A percentile compares a stretch with the other conserved stretches of the same genome.
phyloP scores from a whole-genome alignment of 1,139 yeast species.

The Blastobotrys illinoisensis region DNA sequence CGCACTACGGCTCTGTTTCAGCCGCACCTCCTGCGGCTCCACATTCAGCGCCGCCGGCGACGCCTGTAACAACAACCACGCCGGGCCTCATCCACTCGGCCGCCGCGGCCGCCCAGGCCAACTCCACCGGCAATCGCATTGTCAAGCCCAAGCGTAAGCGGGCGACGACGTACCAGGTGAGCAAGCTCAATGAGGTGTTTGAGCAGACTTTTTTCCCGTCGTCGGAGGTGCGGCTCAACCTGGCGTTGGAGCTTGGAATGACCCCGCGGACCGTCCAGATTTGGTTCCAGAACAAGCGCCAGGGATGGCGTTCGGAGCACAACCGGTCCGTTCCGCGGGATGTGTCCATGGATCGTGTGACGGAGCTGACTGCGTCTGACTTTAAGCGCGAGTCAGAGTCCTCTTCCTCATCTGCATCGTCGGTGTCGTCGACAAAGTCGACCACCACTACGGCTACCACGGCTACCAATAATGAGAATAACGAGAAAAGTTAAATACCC shows the following conservation, averaged over 20 bases:
- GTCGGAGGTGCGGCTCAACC: conserved; percentile 31
- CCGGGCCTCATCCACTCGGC: not conserved
- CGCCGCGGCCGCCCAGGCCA: conserved; percentile 1
- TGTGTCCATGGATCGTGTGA: conserved; percentile 4
- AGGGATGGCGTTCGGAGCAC: conserved; percentile 34
- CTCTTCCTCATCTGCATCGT: not conserved
- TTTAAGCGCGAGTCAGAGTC: conserved; percentile 1
- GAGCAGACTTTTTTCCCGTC: conserved; percentile 36
- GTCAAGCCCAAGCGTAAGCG: conserved; percentile 35
- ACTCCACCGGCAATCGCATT: conserved; percentile 1
- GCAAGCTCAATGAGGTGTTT: conserved; percentile 32
- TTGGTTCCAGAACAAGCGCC: conserved; percentile 38
- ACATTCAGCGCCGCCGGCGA: conserved; percentile 4
- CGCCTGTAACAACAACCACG: conserved; percentile 7
- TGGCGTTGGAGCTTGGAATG: conserved; percentile 37
- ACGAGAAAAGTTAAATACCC: not conserved
- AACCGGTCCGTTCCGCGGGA: conserved; percentile 27
- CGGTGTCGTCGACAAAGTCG: not conserved
- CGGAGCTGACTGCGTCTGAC: not conserved
- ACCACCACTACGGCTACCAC: not conserved
- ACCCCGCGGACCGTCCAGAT: conserved; percentile 37
- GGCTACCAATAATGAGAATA: not conserved
- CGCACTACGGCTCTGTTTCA: not conserved
- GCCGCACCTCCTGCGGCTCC: conserved; percentile 11
- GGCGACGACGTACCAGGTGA: conserved; percentile 34